Evolutionary conservation across 257 asterid species (phyloP).

Genomic region (Linderniella brevidens): DNA sequence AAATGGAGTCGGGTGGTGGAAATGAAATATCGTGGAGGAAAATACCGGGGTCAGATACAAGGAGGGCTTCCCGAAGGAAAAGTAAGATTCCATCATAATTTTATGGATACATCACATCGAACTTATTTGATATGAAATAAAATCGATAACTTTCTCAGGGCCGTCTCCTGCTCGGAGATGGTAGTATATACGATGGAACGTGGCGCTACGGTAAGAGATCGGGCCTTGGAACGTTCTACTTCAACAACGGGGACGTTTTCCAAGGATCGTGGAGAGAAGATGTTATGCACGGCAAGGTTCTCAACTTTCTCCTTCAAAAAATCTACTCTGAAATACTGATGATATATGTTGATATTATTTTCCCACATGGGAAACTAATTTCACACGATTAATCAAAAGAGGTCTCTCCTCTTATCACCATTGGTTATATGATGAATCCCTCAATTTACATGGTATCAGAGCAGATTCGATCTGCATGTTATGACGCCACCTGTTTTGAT

Average conservation of each 20-base stretch:
- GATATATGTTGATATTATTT: background rate
- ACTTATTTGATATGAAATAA: constrained; percentile 6
- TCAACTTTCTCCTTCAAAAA: constrained; percentile 2
- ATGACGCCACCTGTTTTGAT: too few species aligned
- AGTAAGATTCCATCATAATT: constrained; percentile 29
- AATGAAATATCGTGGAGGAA: constrained; percentile 84
- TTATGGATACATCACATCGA: constrained; percentile 6
- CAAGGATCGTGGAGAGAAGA: constrained; percentile 99
- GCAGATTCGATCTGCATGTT: too few species aligned
- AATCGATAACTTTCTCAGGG: constrained; percentile 38
- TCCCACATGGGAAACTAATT: too few species aligned
- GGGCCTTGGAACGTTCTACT: constrained; percentile 78
- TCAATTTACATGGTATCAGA: too few species aligned
- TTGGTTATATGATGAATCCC: too few species aligned
- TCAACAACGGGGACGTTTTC: constrained; percentile 75
- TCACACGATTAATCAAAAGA: too few species aligned
- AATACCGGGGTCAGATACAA: constrained; percentile 68
- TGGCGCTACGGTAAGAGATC: constrained; percentile 96
- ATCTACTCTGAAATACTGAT: background rate
- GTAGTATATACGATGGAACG: constrained; percentile 84
- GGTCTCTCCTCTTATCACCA: too few species aligned
- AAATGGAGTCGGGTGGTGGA: constrained; percentile 77
- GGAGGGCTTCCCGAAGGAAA: constrained; percentile 99
- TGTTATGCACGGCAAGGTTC: constrained; percentile 95
- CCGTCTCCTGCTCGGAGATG: constrained; percentile 62